phyloP scores from a whole-genome alignment of 1,284 basidiomycete genomes.

The Melampsora abietis-canadensis region DNA sequence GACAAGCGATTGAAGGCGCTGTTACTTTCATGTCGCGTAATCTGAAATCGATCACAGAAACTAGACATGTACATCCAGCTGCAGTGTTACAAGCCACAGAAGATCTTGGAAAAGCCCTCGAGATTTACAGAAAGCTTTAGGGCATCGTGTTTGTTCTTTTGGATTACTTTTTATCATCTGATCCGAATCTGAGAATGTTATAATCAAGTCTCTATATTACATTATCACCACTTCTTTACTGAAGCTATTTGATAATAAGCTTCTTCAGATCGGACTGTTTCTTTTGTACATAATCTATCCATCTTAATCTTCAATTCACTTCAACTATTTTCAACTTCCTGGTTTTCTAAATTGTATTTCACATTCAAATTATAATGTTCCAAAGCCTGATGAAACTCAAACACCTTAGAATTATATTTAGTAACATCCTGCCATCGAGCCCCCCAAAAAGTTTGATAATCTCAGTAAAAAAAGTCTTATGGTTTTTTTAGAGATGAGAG shows the following conservation, averaged over 20 bases:
- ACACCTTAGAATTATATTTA: conserved; percentile 29
- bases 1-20: background rate
- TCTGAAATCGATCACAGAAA: background rate
- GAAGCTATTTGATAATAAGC: no score
- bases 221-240: no score
- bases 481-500: background rate
- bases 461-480: background rate
- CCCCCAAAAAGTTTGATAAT: background rate
- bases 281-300: no score
- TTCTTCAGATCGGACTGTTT: no score
- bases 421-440: conserved; percentile 7
- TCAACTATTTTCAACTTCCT: background rate
- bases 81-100: background rate
- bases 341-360: conserved; percentile 40
- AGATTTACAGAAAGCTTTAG: background rate
- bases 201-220: no score
- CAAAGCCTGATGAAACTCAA: conserved; percentile 35
- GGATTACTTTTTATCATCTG: background rate
- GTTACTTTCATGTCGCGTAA: background rate
- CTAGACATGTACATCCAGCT: background rate
- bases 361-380: conserved; percentile 40
- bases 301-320: no score
- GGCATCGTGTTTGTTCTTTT: background rate
- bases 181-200: no score
- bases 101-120: background rate